phyloP scores from a whole-genome alignment of 129 eudicot genomes.

The Centella asiatica region DNA sequence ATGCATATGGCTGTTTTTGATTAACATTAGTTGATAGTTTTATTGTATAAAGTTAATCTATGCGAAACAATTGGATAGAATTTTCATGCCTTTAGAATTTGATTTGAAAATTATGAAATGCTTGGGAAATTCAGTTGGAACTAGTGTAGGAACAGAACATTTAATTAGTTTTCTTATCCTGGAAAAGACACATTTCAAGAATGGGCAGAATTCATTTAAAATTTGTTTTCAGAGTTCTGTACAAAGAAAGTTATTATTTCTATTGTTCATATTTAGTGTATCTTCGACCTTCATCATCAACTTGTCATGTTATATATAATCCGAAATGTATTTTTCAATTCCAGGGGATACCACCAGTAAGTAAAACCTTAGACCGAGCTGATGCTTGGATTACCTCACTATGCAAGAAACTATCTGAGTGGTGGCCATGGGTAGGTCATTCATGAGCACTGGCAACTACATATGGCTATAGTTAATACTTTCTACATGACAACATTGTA shows the following conservation, averaged over 20 bases:
- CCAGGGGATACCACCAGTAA: slow-evolving; percentile 67
- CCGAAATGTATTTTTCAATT: slow-evolving; percentile 9
- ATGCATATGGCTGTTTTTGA: too few species aligned
- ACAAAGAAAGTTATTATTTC: background rate
- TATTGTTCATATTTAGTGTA: background rate
- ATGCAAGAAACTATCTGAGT: slow-evolving; percentile 55
- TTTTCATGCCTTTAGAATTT: too few species aligned
- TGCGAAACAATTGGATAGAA: too few species aligned
- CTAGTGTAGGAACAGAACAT: too few species aligned
- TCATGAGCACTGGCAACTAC: background rate
- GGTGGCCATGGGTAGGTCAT: slow-evolving; percentile 97
- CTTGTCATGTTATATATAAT: background rate
- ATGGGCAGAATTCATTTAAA: too few species aligned
- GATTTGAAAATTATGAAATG: too few species aligned
- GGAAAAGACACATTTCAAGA: too few species aligned
- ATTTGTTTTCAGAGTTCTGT: background rate
- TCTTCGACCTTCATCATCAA: background rate
- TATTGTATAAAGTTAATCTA: too few species aligned
- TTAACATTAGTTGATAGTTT: too few species aligned
- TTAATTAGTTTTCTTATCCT: too few species aligned
- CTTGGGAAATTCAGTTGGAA: too few species aligned
- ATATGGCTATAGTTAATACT: background rate
- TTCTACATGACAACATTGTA: slow-evolving; percentile 1
- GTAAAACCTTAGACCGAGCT: slow-evolving; percentile 34
- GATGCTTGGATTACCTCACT: slow-evolving; percentile 67